A percentile compares a stretch with the other conserved stretches of the same genome.
phyloP scores from a whole-genome alignment of 192 early-diverging fungal genomes.

The Tieghemiomyces parasiticus region DNA sequence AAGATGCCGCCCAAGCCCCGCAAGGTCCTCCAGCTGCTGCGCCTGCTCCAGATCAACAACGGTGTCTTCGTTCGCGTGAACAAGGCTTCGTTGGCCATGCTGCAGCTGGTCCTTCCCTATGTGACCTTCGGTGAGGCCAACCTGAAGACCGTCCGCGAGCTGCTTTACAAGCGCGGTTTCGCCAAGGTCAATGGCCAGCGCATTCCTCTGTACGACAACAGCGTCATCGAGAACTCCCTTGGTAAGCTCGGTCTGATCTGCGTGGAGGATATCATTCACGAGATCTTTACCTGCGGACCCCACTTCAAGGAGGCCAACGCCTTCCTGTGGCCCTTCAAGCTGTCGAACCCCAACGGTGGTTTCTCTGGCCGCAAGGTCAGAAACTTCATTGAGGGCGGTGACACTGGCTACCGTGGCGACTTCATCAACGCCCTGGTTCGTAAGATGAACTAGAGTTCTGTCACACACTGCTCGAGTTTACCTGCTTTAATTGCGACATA shows the following conservation, averaged over 20 bases:
- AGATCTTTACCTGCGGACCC: constrained; percentile 95
- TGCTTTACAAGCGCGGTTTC: constrained; percentile 99
- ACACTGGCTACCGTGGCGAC: constrained; percentile 92
- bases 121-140: constrained; percentile 90
- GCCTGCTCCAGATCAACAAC: constrained; percentile 99
- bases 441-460: constrained; percentile 98
- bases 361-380: constrained; percentile 83
- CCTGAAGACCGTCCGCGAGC: constrained; percentile 95
- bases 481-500: no score
- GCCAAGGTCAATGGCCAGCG: constrained; percentile 98
- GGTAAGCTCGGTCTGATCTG: constrained; percentile 95
- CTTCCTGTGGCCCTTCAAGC: constrained; percentile 99
- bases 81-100: constrained; percentile 95
- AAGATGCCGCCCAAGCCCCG: constrained; percentile 98
- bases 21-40: constrained; percentile 97
- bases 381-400: constrained; percentile 97
- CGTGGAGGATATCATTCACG: constrained; percentile 95
- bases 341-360: constrained; percentile 95
- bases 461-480: no score
- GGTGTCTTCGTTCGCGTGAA: constrained; percentile 91
- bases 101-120: constrained; percentile 93
- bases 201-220: constrained; percentile 91
- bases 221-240: constrained; percentile 80
- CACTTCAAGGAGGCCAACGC: constrained; percentile 95
- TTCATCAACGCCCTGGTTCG: constrained; percentile 94